Base-by-base conservation (phyloP, 1,139 yeast species). In the Sugiyamaella xylanicola region DNA sequence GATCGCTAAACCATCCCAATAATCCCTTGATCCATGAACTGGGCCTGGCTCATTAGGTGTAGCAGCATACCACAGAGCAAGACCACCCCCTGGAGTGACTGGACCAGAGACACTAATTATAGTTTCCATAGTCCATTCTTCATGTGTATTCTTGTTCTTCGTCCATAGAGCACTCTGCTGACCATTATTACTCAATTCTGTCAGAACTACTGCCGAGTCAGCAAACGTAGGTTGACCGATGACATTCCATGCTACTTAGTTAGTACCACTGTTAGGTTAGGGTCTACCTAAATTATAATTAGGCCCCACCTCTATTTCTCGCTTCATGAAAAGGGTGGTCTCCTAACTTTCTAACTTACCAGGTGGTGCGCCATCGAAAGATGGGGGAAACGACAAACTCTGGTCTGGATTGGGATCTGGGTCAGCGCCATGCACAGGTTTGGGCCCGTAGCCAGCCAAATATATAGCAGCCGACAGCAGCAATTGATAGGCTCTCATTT, bases 1-100 rank as follows among this genome's bases (percentile, higher is more conserved):
- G 19, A 74, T 53, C 4, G 71, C 76, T 49, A 74, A 61, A 1
- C 77, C 77, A 56, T 74, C 77, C 76, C 76, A 74, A 19, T 58
- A 53, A 48, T 74, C 76, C 22, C 63, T 55, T 3, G 71, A 65
- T 11, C 77, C 77, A 57, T 71, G 70, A 4, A 72, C 68, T 1
- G 73, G 68, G 4, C 77, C 77, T 1, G 48, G 54, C 21, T 59
- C 59, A 39, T 61, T 62, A 4, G 65, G 64, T 25, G 63, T 57
- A 8, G 65, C 61, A 7, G 73, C 64, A 57, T 69, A 71, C 75
- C 77, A 74, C 27, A 74, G 50, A 1, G 72, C 74, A 41, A 74
- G 55, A 1, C 77, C 73, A 4, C 72, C 74, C 11, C 71, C 74
- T 4, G 74, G 68, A 13, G 61, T 16, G 16, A 32, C 70, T 3